Evolutionary conservation across 1,139 yeast genomes (phyloP).

Genomic region (Debaryomycetaceae sp.): DNA sequence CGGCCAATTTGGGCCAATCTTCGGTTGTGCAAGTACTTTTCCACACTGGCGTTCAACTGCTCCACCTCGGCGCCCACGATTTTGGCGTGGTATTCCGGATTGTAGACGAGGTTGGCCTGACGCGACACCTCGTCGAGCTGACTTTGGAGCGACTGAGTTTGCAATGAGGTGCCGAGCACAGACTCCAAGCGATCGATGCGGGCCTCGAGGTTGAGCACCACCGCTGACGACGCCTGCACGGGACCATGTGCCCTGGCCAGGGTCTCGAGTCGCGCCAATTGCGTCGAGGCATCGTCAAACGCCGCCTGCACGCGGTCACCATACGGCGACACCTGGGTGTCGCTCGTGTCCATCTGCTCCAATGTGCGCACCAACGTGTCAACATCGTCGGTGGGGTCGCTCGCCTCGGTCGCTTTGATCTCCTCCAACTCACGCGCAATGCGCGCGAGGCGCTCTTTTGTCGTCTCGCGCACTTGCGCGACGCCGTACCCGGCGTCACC

Average conservation of each 20-base stretch:
- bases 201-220: conserved; percentile 18
- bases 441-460: conserved; percentile 40
- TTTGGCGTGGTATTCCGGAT: conserved; percentile 29
- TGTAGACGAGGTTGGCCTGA: conserved; percentile 32
- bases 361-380: conserved; percentile 8
- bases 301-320: conserved; percentile 5
- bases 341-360: conserved; percentile 5
- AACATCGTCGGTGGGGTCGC: conserved; percentile 7
- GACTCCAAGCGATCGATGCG: conserved; percentile 21
- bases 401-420: conserved; percentile 14
- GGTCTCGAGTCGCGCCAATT: neutral
- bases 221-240: conserved; percentile 4
- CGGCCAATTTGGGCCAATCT: conserved; percentile 15
- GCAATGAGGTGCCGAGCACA: conserved; percentile 17
- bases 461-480: conserved; percentile 28
- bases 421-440: conserved; percentile 44
- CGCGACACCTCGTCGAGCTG: conserved; percentile 31
- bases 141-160: conserved; percentile 17
- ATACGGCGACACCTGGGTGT: conserved; percentile 8
- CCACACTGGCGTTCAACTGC: conserved; percentile 14
- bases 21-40: conserved; percentile 14
- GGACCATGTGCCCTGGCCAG: no score
- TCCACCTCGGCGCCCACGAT: conserved; percentile 16
- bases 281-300: conserved; percentile 3
- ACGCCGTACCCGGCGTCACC: conserved; percentile 25